Base-by-base conservation (phyloP, 1,139 yeast genomes). In the Candida buenavistaensis region DNA sequence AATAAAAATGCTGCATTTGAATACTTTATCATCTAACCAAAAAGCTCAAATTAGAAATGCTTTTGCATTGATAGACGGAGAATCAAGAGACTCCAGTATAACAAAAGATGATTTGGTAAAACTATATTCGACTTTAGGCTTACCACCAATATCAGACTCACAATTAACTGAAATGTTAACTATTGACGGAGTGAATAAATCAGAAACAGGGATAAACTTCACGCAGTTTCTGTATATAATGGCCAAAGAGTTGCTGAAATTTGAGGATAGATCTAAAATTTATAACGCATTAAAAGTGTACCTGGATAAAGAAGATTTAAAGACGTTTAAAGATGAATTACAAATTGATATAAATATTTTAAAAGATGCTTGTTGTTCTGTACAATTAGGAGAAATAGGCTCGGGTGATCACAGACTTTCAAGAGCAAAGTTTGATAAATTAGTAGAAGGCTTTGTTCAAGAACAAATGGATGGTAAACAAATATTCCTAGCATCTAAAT, bases 41-140 rank as follows among this genome's bases (percentile, higher is more conserved):
- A 69, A 68, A 37, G 50, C 68, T 2, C 74, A 69, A 48, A 60
- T 70, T 25, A 50, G 75, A 20, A 67, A 70, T 39, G 76, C 75
- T 1, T 77, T 76, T 50, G 68, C 75, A 9, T 58, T 88, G 47
- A 77, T 90, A n/a, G 97, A 90, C 52, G 86, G 86, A 24, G 94
- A 89, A 23, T 62, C 72, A 42, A 80, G 86, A 24, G 92, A 88
- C 48, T 88, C 92, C 1, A 52, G 60, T 7, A 78, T 90, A 30
- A 67, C 83, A 1, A 55, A 63, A 16, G 64, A 63, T 2, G 96
- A 90, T 54, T 53, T 90, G 43, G 62, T 64, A 26, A 71, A 73
- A 25, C 66, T 85, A 39, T 72, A 82, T 47, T 64, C 72, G 19
- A 51, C 79, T 61, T 34, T 71, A 63, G 62, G 88, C 1, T 38